Percentiles rank a stretch among this genome's conserved stretches.
These are phyloP conservation scores for Aspergillus conjunctus DNA, from an alignment of 495 filamentous ascomycete species.

Conservation along the genomic window DNA sequence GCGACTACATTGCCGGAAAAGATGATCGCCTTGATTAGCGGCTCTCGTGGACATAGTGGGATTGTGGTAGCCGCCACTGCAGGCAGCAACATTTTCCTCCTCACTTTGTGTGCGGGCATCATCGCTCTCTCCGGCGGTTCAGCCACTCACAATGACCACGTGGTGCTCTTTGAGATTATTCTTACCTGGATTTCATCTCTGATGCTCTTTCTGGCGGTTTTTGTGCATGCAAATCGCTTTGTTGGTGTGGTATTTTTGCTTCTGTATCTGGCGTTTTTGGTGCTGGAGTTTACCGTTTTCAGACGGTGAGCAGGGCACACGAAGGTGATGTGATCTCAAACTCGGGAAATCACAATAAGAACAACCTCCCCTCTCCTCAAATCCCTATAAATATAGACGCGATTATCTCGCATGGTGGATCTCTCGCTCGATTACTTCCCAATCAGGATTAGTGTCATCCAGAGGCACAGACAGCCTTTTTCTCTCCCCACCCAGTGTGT, in stretches of 20 bases:
- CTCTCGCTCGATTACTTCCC: background rate
- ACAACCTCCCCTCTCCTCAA: too few species aligned
- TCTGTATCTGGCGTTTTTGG: background rate
- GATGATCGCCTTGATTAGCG: slow-evolving; percentile 51
- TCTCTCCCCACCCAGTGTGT: too few species aligned
- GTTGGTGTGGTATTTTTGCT: background rate
- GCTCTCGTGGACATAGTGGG: slow-evolving; percentile 46
- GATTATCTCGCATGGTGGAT: too few species aligned
- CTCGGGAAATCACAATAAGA: too few species aligned
- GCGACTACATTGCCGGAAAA: slow-evolving; percentile 62
- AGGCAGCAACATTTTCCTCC: slow-evolving; percentile 58
- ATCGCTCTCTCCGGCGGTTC: too few species aligned
- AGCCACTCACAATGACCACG: slow-evolving; percentile 21
- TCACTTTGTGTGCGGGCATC: slow-evolving; percentile 54
- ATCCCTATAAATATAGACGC: background rate
- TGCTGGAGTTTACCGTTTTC: background rate
- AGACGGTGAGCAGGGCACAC: background rate
- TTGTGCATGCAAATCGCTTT: background rate
- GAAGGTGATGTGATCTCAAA: too few species aligned
- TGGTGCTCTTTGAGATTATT: slow-evolving; percentile 40
- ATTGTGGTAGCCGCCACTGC: slow-evolving; percentile 57
- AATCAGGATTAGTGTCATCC: background rate
- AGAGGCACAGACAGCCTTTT: too few species aligned
- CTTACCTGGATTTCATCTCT: slow-evolving; percentile 37
- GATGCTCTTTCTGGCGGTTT: slow-evolving; percentile 32